Conservation (phyloP, 495 filamentous ascomycete species). For the Cercophora scortea region DNA sequence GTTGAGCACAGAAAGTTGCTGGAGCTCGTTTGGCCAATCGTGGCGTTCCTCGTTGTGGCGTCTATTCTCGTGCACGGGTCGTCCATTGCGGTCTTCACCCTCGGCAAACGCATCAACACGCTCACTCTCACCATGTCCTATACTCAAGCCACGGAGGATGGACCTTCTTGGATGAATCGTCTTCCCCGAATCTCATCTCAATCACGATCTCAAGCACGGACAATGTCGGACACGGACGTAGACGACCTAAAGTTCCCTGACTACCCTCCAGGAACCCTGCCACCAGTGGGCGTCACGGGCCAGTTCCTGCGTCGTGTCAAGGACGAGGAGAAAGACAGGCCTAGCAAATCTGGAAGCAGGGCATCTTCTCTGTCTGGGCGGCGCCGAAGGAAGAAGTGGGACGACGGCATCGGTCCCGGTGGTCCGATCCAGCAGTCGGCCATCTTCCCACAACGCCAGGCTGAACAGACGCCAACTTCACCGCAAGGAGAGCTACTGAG, state of each 20-base stretch:
- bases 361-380: conserved; percentile 54
- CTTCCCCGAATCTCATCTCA: conserved; percentile 82
- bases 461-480: conserved; percentile 19
- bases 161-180: conserved; percentile 88
- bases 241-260: conserved; percentile 53
- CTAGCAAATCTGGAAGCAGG: conserved; percentile 43
- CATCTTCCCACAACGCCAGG: conserved; percentile 61
- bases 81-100: conserved; percentile 94
- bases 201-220: conserved; percentile 79
- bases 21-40: conserved; percentile 89
- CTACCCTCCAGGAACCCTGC: conserved; percentile 70
- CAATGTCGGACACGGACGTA: conserved; percentile 44
- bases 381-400: conserved; percentile 60
- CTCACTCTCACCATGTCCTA: conserved; percentile 93
- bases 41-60: conserved; percentile 84
- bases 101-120: conserved; percentile 98
- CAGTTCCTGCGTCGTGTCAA: conserved; percentile 76
- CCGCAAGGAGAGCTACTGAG: conserved; percentile 12
- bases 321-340: conserved; percentile 55
- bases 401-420: conserved; percentile 66
- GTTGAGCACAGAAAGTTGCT: conserved; percentile 60
- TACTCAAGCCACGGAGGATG: conserved; percentile 81
- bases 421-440: conserved; percentile 89
- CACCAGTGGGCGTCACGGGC: conserved; percentile 63
- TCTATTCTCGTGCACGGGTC: conserved; percentile 97